Evolutionary conservation across 768 basidiomycete genomes (phyloP), one percentile per base, ranked within the genome.

Genomic region (Panaeolus cyanescens): DNA sequence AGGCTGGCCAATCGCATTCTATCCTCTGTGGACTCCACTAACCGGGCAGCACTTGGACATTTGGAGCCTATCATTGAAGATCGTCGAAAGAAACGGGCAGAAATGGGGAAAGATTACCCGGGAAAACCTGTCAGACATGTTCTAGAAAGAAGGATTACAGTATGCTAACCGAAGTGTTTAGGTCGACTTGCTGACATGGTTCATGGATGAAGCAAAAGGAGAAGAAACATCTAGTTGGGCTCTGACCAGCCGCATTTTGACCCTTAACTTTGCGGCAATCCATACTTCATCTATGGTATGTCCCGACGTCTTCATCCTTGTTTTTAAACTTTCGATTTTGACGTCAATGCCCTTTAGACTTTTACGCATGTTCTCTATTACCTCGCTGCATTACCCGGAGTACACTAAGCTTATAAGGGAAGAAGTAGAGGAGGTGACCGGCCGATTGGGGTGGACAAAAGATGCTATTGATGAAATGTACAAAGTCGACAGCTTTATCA

Each of bases 401-500:
- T 79, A 79, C 61, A 53, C 78, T 2, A 57, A 76, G 37, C 73
- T 77, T 4, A 67, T 84, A 53, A 68, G 79, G 28, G 74, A 77
- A 31, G 82, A 84, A 59, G 68, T 81, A 13, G 72, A 75, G 19
- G 55, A 58, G 5, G 65, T 72, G 6, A 56, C 79, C 4, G 42
- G 60, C 1, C 60, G 68, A 25, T 68, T 70, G 10, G 76, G 75
- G 1, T 80, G 76, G 76, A 74, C 73, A 25, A 74, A 72, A 55
- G 53, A 53, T 62, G 64, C 76, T 58, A 53, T 76, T 25, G 74
- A 74, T 10, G 71, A 74, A 53, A 78, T 84, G 79, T 67, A 64
- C 55, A 78, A 75, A 63, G 55, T 83, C 2, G 85, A 86, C 62
- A 85, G 83, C 62, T 83, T 85, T 65, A 54, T 86, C n/a, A 80